Evolutionary conservation across 2,329 filamentous ascomycete genomes (phyloP).

Genomic region (Talaromyces pinophilus): DNA sequence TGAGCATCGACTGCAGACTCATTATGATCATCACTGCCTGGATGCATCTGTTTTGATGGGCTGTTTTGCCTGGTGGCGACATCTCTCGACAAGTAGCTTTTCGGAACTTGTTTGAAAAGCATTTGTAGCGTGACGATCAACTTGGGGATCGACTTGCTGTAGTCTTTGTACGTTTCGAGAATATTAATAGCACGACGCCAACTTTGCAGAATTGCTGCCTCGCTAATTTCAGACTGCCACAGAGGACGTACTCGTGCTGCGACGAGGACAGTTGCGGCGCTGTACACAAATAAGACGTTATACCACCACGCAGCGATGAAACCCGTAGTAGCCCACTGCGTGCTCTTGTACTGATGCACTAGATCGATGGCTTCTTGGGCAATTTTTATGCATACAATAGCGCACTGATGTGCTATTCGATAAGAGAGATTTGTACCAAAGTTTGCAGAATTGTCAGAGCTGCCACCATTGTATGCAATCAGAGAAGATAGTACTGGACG

Average conservation of each 20-base stretch:
- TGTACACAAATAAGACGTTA: conserved; percentile 16
- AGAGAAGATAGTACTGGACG: too few relatives aligned
- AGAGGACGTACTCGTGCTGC: conserved; percentile 9
- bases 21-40: too few relatives aligned
- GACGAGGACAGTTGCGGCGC: conserved; percentile 17
- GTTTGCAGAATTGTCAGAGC: neutral
- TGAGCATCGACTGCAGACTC: too few relatives aligned
- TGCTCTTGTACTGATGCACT: conserved; percentile 4
- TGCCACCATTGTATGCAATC: too few relatives aligned
- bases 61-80: too few relatives aligned
- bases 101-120: neutral
- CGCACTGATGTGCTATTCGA: conserved; percentile 11
- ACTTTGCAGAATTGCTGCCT: conserved; percentile 8
- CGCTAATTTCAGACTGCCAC: neutral
- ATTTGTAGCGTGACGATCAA: conserved; percentile 4
- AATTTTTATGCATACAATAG: conserved; percentile 16
- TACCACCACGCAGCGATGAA: conserved; percentile 18
- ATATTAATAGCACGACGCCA: conserved; percentile 9
- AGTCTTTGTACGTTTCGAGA: conserved; percentile 8
- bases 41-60: too few relatives aligned
- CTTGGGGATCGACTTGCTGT: neutral
- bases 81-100: neutral
- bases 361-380: conserved; percentile 17
- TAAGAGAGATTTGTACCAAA: conserved; percentile 10
- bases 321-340: neutral